A percentile compares a stretch with the other conserved stretches of the same genome.
Evolutionary conservation across 345 rosid species (phyloP).

Genomic region (Rhizophora mangle): DNA sequence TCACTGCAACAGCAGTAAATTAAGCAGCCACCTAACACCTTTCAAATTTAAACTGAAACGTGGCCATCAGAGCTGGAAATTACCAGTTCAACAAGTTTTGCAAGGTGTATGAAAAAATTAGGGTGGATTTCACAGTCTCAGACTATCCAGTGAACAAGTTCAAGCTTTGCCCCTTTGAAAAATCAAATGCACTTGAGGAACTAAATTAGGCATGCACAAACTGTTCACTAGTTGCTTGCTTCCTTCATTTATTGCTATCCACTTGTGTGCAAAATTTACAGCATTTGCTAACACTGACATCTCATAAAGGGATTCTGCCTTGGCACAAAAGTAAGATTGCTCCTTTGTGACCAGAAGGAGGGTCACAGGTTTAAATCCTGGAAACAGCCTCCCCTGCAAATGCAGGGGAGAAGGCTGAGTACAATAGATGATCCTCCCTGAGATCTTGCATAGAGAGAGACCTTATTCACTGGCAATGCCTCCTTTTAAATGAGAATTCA

Average conservation of each 20-base stretch:
- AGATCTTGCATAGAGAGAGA: no score
- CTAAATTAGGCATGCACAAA: neutral
- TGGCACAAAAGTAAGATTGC: no score
- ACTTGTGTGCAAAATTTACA: neutral
- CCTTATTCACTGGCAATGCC: no score
- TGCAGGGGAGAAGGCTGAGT: no score
- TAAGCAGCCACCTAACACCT: neutral
- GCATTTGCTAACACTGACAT: neutral
- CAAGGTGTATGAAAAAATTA: neutral
- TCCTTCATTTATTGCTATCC: neutral
- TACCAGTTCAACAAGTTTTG: neutral
- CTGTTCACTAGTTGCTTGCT: neutral
- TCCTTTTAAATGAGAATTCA: no score
- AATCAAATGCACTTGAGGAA: neutral
- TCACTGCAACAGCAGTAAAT: neutral
- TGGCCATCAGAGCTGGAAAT: neutral
- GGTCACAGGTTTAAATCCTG: no score
- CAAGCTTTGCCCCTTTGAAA: neutral
- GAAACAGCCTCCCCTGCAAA: no score
- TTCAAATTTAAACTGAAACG: neutral
- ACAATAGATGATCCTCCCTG: no score
- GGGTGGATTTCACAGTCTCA: neutral
- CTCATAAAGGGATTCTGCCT: no score
- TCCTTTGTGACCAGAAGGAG: no score
- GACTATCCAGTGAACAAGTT: neutral